Evolutionary conservation across 306 rosid species (phyloP).

Genomic region (Bauhinia variegata): DNA sequence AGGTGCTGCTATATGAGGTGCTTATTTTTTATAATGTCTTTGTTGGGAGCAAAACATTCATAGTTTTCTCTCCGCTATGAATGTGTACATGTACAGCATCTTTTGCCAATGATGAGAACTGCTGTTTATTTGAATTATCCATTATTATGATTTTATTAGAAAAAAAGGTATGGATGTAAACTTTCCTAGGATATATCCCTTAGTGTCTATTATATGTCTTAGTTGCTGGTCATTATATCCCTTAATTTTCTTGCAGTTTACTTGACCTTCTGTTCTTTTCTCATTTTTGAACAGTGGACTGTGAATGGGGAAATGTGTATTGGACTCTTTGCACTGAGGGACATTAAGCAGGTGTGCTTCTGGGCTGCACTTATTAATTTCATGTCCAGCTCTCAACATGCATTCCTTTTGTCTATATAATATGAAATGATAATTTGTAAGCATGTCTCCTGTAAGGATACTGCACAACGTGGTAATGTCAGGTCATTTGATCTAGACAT

Average conservation of each 20-base stretch:
- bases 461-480: slow-evolving; percentile 15
- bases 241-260: slow-evolving; percentile 26
- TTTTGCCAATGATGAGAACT: not conserved
- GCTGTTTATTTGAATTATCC: not conserved
- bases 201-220: not conserved
- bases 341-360: slow-evolving; percentile 82
- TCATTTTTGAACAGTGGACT: slow-evolving; percentile 77
- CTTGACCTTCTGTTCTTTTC: slow-evolving; percentile 30
- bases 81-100: not conserved
- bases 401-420: not conserved
- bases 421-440: too few relatives aligned
- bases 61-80: not conserved
- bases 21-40: not conserved
- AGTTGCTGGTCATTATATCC: too few relatives aligned
- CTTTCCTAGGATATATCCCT: slow-evolving; percentile 29
- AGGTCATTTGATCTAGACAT: slow-evolving; percentile 18
- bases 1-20: not conserved
- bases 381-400: slow-evolving; percentile 16
- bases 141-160: slow-evolving; percentile 11
- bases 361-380: slow-evolving; percentile 25
- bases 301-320: slow-evolving; percentile 99
- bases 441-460: not conserved
- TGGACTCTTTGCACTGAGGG: slow-evolving; percentile 89
- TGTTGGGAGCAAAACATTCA: not conserved
- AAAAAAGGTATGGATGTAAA: slow-evolving; percentile 18